Evolutionary conservation across 805 yeast genomes (phyloP).

Genomic region (Schizosaccharomyces lindneri): DNA sequence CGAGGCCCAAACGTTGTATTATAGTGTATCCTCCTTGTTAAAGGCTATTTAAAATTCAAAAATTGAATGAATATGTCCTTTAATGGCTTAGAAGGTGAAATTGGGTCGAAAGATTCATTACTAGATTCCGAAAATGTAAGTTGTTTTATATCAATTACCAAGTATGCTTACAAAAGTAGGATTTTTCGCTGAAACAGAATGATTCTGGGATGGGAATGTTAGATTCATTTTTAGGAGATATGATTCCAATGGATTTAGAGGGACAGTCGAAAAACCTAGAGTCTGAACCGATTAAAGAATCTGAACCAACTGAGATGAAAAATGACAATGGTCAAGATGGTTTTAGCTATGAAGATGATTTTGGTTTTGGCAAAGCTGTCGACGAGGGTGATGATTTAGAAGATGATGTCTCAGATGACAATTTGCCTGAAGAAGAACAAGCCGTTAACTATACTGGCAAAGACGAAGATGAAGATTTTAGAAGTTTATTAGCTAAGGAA

Average conservation of each 20-base stretch:
- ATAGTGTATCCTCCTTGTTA: no score
- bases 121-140: neutral
- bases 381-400: constrained; percentile 3
- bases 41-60: no score
- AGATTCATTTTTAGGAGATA: neutral
- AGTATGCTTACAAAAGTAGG: neutral
- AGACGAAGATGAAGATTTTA: constrained; percentile 9
- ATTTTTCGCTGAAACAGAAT: neutral
- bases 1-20: no score
- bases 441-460: neutral
- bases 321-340: neutral
- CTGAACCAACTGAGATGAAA: neutral
- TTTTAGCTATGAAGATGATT: neutral
- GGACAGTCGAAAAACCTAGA: neutral
- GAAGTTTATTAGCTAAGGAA: constrained; percentile 13
- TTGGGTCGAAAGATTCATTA: neutral
- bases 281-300: neutral
- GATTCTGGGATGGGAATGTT: neutral
- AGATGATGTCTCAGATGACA: constrained; percentile 1
- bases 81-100: neutral
- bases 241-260: neutral
- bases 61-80: neutral
- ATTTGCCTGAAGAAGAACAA: neutral
- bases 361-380: neutral
- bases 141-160: neutral